These are phyloP conservation scores for Spatholobus suberectus DNA, from an alignment of 306 rosid species.

Conservation along the genomic window DNA sequence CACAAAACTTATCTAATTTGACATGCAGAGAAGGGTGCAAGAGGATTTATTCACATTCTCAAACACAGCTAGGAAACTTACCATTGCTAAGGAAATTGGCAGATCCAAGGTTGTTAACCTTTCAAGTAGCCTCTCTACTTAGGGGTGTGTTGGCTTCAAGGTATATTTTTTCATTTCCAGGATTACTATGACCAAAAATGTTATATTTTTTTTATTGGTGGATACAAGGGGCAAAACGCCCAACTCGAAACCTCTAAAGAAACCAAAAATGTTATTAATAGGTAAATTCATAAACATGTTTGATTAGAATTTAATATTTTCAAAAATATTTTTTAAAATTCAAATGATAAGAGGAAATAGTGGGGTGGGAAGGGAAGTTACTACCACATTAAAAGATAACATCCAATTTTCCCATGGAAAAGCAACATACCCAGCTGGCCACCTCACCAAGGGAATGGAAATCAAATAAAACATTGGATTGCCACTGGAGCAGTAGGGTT, in stretches of 20 bases:
- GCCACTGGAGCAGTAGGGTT: background rate
- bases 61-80: background rate
- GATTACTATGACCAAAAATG: background rate
- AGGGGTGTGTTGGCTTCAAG: background rate
- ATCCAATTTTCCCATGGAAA: background rate
- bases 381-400: background rate
- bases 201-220: background rate
- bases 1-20: slow-evolving; percentile 11
- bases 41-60: background rate
- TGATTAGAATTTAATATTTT: background rate
- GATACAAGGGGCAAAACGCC: background rate
- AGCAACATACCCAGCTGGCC: background rate
- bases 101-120: background rate
- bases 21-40: background rate
- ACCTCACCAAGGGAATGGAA: background rate
- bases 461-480: background rate
- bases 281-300: background rate
- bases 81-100: background rate
- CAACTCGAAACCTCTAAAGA: background rate
- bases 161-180: background rate
- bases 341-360: background rate
- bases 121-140: background rate
- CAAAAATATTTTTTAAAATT: background rate
- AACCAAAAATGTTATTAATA: background rate
- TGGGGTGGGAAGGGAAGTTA: background rate